A percentile compares a stretch with the other conserved stretches of the same genome.
Evolutionary conservation across 2,329 filamentous ascomycete genomes (phyloP).

Genomic region (Aspergillus oerlinghausenensis): DNA sequence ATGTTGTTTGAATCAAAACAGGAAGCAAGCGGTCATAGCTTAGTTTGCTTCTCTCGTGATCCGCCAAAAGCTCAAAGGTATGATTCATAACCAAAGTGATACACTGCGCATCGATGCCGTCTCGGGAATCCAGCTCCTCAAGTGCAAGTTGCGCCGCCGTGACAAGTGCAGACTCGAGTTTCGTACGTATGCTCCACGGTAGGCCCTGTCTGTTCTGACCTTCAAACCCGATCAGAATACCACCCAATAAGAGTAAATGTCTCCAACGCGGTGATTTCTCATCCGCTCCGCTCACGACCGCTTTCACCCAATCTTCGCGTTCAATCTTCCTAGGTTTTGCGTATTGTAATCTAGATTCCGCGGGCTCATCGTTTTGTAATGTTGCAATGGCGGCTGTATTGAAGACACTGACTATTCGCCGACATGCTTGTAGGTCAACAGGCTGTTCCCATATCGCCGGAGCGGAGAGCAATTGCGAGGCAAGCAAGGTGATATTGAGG

Average conservation of each 20-base stretch:
- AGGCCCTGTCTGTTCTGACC: slow-evolving; percentile 59
- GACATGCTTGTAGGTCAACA: slow-evolving; percentile 52
- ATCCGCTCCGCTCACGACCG: slow-evolving; percentile 56
- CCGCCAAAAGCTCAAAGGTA: slow-evolving; percentile 67
- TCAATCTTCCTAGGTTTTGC: slow-evolving; percentile 48
- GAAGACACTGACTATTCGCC: slow-evolving; percentile 57
- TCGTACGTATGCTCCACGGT: slow-evolving; percentile 59
- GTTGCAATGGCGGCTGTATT: slow-evolving; percentile 56
- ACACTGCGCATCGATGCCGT: slow-evolving; percentile 46
- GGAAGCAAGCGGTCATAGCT: slow-evolving; percentile 69
- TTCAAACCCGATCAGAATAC: slow-evolving; percentile 72
- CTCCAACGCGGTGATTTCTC: slow-evolving; percentile 69
- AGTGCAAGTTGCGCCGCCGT: slow-evolving; percentile 73
- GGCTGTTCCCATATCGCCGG: slow-evolving; percentile 55
- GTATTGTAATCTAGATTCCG: slow-evolving; percentile 32
- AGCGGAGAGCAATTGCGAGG: slow-evolving; percentile 55
- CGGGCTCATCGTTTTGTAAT: slow-evolving; percentile 42
- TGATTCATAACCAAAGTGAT: slow-evolving; percentile 72
- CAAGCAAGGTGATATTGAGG: slow-evolving; percentile 56
- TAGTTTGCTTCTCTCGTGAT: slow-evolving; percentile 53
- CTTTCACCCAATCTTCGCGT: slow-evolving; percentile 55
- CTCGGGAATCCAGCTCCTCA: slow-evolving; percentile 48
- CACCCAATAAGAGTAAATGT: slow-evolving; percentile 74
- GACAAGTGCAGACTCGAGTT: slow-evolving; percentile 68
- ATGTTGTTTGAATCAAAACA: slow-evolving; percentile 62